Percentiles rank a stretch among this genome's conserved stretches.
Evolutionary conservation across 169 alveolate species (phyloP).

Genomic region (Miamiensis avidus): DNA sequence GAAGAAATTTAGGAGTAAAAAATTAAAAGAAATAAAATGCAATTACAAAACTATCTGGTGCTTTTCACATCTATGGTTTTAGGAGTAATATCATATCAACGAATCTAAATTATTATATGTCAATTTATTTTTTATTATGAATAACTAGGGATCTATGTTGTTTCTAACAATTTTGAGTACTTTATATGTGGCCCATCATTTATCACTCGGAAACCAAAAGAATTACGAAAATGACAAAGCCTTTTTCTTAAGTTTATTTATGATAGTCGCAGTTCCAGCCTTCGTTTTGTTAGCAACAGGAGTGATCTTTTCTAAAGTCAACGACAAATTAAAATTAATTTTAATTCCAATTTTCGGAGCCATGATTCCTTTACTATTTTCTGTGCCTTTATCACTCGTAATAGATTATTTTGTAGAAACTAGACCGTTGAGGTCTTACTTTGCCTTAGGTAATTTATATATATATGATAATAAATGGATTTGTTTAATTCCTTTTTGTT

Average conservation of each 20-base stretch:
- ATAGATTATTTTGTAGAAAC: not conserved
- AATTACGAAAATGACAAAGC: not conserved
- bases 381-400: constrained; percentile 19
- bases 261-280: constrained; percentile 4
- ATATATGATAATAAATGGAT: too few relatives aligned
- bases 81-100: too few relatives aligned
- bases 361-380: constrained; percentile 10
- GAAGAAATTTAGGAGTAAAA: not conserved
- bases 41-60: not conserved
- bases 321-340: constrained; percentile 12
- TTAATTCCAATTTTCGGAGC: constrained; percentile 11
- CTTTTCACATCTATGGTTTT: not conserved
- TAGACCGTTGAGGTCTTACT: constrained; percentile 10
- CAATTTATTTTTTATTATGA: too few relatives aligned
- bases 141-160: not conserved
- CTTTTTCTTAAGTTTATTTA: not conserved
- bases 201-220: not conserved
- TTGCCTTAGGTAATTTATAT: too few relatives aligned
- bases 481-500: too few relatives aligned
- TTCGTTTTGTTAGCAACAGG: constrained; percentile 6
- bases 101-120: too few relatives aligned
- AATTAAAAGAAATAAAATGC: not conserved
- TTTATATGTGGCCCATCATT: not conserved
- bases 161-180: not conserved
- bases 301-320: constrained; percentile 1